Evolutionary conservation across 2,329 filamentous ascomycete species (phyloP), one percentile per base, ranked within the genome.

Genomic region (Cyphellophora europaea): DNA sequence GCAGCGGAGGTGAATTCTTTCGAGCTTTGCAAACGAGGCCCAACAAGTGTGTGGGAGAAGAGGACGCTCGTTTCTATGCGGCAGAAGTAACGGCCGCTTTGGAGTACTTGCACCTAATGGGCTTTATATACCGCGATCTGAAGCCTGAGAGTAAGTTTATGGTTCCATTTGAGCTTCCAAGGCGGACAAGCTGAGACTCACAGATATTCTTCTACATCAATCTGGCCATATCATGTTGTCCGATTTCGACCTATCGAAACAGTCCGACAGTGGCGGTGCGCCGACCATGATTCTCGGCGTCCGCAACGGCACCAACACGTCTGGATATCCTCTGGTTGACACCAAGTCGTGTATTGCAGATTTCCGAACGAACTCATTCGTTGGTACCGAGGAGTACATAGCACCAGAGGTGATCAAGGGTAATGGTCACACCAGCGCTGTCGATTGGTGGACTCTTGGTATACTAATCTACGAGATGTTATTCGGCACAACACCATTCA

Each of bases 191-290:
- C 49, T 36, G 50, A 66, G 72, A 53, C 71, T n/a, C 23, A 5
- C 48, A 95, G 88, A 98, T 52, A 98, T 98, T 47, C 71, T 98
- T 11, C 77, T 98, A 14, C 91, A 98, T 58, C 91, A 98, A 60
- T 96, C 91, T n/a, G 91, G 91, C 11, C 91, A 98, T 61, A 98
- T 98, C 51, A 98, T 98, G 91, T 74, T 98, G 57, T 96, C 91
- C 42, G 91, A 98, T 65, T 98, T 98, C 61, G 91, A 98, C 61
- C 65, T 98, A 43, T 95, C 88, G 6, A 98, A 98, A 62, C 91
- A 98, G 62, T 98, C 91, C 5, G 91, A 93, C 48, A 80, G 85
- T 11, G 91, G 88, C 53, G 91, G 91, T 64, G 89, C 89, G 54
- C 91, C 91, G 32, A 95, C 88, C 15, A 96, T 98, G 89, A 95